These are phyloP conservation scores for Pugionium dolabratum DNA, from an alignment of 345 rosid genomes.

Conservation along the genomic window DNA sequence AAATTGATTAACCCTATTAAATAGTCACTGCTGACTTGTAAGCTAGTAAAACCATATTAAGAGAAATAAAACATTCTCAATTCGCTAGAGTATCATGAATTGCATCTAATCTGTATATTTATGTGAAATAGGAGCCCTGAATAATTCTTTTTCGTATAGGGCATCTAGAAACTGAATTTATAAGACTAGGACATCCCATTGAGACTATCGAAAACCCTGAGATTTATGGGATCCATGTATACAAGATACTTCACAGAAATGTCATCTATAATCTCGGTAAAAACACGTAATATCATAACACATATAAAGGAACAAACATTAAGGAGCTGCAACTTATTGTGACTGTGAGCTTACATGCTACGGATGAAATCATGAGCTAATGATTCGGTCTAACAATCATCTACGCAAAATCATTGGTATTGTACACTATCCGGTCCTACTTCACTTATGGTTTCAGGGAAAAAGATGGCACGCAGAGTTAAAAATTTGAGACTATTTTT, in stretches of 20 bases:
- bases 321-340: conserved; percentile 1
- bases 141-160: not conserved
- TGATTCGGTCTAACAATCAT: conserved; percentile 12
- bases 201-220: conserved; percentile 4
- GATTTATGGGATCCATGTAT: not conserved
- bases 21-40: conserved; percentile 8
- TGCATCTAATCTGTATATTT: conserved; percentile 9
- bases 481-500: not conserved
- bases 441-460: conserved; percentile 6
- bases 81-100: not conserved
- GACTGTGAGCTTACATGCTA: too few relatives aligned
- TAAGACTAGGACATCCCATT: conserved; percentile 2
- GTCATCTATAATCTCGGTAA: not conserved
- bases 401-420: not conserved
- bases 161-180: conserved; percentile 1
- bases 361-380: conserved; percentile 12
- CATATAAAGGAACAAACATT: not conserved
- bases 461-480: not conserved
- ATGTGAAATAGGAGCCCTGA: not conserved
- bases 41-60: not conserved
- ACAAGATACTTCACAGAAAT: conserved; percentile 3
- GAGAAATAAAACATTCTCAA: conserved; percentile 6
- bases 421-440: conserved; percentile 5
- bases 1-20: conserved; percentile 1
- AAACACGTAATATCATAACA: not conserved